Evolutionary conservation across 164 flowering plant species (phyloP), one percentile per base, ranked within the genome.

Genomic region (Hamamelis virginiana): DNA sequence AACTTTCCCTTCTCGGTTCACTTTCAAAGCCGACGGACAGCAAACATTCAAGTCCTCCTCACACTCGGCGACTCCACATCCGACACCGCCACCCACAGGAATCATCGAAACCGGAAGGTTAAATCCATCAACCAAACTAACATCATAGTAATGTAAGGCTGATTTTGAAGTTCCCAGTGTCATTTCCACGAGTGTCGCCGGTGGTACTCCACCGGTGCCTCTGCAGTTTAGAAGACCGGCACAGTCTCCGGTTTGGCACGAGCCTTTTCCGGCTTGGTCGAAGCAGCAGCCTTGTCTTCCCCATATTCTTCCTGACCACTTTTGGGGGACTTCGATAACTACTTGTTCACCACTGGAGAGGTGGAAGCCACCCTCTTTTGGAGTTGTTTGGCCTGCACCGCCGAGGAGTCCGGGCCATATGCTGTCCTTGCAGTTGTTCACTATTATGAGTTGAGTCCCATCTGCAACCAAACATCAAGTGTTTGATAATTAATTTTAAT

Each of bases 51-150:
- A 46, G 67, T 91, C 87, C 5, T 75, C 78, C 72, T 85, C 89
- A 53, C 97, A 91, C 6, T 78, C 80, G 0, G 97, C 90, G 11
- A 83, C 74, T 0, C 88, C 90, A 48, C 97, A 91, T 11, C 90
- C 89, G 0, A 74, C 66, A 0, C 88, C 91, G 6, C 94, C 94
- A 1, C 88, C 90, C 0, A 88, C 79, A 0, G 95, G 95, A 4
- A 59, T 77, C 92, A 91, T 88, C 0, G 97, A 77, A 4, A 91
- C 89, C 0, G 95, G 97, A 38, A 91, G 74, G 69, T 91, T 91
- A 77, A 86, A 91, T 10, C 97, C 97, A 51, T 89, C 97, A 3
- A 91, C 92, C 50, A 91, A 72, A 71, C 93, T 91, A 41, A 91
- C 90, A 64, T 89, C 97, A 51, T 91, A 91, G 77, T 67, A 89